These are phyloP conservation scores for Podospora australis DNA, from an alignment of 495 filamentous ascomycete genomes.

Conservation along the genomic window DNA sequence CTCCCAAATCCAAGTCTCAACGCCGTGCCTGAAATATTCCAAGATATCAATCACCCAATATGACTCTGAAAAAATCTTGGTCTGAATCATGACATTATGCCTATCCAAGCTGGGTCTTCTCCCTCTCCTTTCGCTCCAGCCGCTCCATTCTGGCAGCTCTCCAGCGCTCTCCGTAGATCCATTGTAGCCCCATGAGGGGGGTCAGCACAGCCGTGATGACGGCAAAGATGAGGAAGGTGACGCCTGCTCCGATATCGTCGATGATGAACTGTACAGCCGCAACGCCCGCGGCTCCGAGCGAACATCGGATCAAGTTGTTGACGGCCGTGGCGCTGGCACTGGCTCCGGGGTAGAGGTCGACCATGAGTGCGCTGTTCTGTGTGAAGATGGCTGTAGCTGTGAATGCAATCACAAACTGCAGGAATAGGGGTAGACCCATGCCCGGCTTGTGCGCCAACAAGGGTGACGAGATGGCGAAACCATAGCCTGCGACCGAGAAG, in stretches of 20 bases:
- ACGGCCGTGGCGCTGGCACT: slow-evolving; percentile 58
- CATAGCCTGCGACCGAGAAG: slow-evolving; percentile 39
- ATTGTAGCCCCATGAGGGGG: slow-evolving; percentile 39
- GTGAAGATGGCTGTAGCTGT: slow-evolving; percentile 39
- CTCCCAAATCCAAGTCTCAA: too few relatives aligned
- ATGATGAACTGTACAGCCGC: slow-evolving; percentile 57
- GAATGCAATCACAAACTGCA: slow-evolving; percentile 45
- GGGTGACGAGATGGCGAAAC: slow-evolving; percentile 44
- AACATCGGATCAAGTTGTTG: slow-evolving; percentile 57
- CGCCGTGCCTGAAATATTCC: too few relatives aligned
- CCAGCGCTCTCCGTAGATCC: slow-evolving; percentile 26
- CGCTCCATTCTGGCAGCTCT: slow-evolving; percentile 17
- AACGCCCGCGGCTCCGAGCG: slow-evolving; percentile 55
- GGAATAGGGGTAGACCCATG: slow-evolving; percentile 36
- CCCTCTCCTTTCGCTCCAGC: slow-evolving; percentile 8
- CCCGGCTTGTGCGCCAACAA: slow-evolving; percentile 27
- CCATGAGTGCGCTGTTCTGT: slow-evolving; percentile 43
- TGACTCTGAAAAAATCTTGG: too few relatives aligned
- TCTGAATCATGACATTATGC: too few relatives aligned
- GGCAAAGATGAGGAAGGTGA: slow-evolving; percentile 56
- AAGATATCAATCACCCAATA: too few relatives aligned
- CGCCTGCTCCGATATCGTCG: slow-evolving; percentile 51
- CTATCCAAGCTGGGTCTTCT: too few relatives aligned
- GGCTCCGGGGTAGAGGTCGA: slow-evolving; percentile 54
- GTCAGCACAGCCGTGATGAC: slow-evolving; percentile 39